Conservation (phyloP, 73 alveolate species). For the Paramecium sonneborni region DNA sequence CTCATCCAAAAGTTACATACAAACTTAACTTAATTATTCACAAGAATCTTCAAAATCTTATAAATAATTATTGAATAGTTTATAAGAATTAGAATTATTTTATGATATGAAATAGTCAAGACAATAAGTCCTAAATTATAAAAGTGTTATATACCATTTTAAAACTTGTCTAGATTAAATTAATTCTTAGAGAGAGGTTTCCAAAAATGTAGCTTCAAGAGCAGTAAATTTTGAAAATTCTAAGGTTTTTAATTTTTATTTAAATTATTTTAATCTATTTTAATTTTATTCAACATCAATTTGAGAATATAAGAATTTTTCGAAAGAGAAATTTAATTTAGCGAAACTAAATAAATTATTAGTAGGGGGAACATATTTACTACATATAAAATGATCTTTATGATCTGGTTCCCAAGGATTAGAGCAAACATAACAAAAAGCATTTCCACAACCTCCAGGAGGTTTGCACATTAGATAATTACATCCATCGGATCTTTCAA, state of each 20-base stretch:
- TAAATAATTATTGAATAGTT: conserved; percentile 4
- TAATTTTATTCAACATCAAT: neutral
- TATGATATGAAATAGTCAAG: neutral
- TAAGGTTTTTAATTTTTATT: neutral
- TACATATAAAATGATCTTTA: conserved; percentile 73
- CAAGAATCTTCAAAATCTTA: neutral
- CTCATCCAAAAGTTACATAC: neutral
- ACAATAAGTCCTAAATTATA: conserved; percentile 11
- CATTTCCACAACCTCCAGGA: conserved; percentile 77
- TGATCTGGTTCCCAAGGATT: conserved; percentile 75
- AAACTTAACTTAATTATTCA: neutral
- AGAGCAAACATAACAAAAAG: conserved; percentile 79
- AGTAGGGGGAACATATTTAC: conserved; percentile 68
- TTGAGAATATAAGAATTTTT: conserved; percentile 66
- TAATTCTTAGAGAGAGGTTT: neutral
- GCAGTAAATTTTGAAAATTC: neutral
- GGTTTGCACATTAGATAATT: conserved; percentile 72
- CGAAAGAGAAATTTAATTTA: conserved; percentile 63
- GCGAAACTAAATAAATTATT: conserved; percentile 59
- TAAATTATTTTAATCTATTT: neutral
- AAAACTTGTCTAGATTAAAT: neutral
- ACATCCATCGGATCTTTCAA: conserved; percentile 76
- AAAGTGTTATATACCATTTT: neutral
- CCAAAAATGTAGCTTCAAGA: neutral
- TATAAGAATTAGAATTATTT: neutral